These are phyloP conservation scores for Lactifluus subvellereus DNA, from an alignment of 768 basidiomycete genomes.

Conservation along the genomic window DNA sequence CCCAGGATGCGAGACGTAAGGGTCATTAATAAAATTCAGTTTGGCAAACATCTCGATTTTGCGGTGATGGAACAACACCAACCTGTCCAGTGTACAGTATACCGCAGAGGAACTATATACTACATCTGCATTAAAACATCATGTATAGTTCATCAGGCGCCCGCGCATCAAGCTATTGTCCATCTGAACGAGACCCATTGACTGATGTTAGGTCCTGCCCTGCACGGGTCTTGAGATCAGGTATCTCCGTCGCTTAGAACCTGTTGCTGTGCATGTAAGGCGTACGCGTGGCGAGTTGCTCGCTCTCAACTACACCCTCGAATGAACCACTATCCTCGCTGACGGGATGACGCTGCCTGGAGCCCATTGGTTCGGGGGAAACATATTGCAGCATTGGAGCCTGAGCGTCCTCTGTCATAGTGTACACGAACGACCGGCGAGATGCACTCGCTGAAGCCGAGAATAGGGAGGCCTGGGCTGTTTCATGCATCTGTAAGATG, in stretches of 20 bases:
- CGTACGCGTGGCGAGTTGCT: constrained; percentile 40
- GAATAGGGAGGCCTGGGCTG: constrained; percentile 60
- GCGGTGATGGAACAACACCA: not conserved
- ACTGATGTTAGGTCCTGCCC: not conserved
- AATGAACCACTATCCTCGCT: constrained; percentile 39
- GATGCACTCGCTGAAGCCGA: constrained; percentile 40
- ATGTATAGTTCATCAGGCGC: no score
- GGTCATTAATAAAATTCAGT: not conserved
- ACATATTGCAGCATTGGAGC: constrained; percentile 46
- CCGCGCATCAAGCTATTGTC: not conserved
- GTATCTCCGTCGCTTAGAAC: constrained; percentile 2
- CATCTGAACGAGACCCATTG: not conserved
- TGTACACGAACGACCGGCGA: constrained; percentile 43
- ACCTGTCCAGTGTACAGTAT: not conserved
- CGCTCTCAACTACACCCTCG: constrained; percentile 41
- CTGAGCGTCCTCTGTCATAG: constrained; percentile 48
- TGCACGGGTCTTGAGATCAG: not conserved
- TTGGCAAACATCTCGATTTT: not conserved
- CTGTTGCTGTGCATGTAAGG: constrained; percentile 19
- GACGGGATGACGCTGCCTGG: constrained; percentile 48
- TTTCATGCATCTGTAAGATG: constrained; percentile 72
- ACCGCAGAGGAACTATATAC: not conserved
- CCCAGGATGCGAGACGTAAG: constrained; percentile 68
- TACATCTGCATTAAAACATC: not conserved
- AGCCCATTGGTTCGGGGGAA: constrained; percentile 34